phyloP scores from a whole-genome alignment of 176 grass and related monocot species.

The Luzula sylvatica region DNA sequence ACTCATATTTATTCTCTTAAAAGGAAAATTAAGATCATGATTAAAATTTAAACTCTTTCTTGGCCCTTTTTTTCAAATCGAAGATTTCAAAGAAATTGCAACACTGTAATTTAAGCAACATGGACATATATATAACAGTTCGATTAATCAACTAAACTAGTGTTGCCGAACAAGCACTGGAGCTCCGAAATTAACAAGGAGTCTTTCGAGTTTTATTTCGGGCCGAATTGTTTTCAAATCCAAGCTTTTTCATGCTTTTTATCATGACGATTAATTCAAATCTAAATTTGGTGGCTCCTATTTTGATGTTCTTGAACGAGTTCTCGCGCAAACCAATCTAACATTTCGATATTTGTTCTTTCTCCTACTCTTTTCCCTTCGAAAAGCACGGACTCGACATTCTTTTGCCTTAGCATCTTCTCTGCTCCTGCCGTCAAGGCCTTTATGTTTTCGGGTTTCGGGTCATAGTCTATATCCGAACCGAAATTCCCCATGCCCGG shows the following conservation, averaged over 20 bases:
- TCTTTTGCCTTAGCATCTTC: slow-evolving; percentile 80
- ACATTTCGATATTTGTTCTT: slow-evolving; percentile 82
- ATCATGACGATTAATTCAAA: not conserved
- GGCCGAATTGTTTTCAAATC: too few relatives aligned
- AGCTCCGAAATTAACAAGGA: too few relatives aligned
- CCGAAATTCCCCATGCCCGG: slow-evolving; percentile 35
- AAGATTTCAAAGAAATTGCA: too few relatives aligned
- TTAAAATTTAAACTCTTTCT: too few relatives aligned
- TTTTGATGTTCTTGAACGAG: slow-evolving; percentile 73
- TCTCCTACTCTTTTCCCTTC: slow-evolving; percentile 65
- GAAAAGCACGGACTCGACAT: slow-evolving; percentile 83
- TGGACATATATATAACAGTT: too few relatives aligned
- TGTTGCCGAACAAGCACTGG: too few relatives aligned
- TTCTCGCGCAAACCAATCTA: slow-evolving; percentile 70
- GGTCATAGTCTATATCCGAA: slow-evolving; percentile 45
- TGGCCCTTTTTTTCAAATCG: too few relatives aligned
- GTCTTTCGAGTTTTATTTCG: too few relatives aligned
- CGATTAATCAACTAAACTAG: too few relatives aligned
- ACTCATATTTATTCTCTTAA: slow-evolving; percentile 28
- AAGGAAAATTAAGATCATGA: not conserved
- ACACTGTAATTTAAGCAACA: too few relatives aligned
- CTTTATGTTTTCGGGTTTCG: slow-evolving; percentile 60
- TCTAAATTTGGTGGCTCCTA: slow-evolving; percentile 35
- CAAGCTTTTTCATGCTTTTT: not conserved
- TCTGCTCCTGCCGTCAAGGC: slow-evolving; percentile 53